Evolutionary conservation across 2,329 filamentous ascomycete species (phyloP), one percentile per base, ranked within the genome.

Genomic region (Catunica adiposa): DNA sequence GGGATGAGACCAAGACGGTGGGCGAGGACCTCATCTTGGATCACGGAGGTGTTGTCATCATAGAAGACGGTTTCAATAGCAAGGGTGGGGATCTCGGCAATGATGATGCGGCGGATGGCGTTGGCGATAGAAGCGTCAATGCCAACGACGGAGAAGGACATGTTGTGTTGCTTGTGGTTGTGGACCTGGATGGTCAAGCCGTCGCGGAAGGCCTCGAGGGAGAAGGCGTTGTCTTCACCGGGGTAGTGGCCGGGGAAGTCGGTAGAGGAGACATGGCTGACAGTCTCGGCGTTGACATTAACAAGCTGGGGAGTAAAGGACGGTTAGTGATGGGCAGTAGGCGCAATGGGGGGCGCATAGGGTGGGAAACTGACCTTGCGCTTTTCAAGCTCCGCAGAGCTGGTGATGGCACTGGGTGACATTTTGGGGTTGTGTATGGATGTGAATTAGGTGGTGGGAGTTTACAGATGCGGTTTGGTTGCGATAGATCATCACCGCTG

Each of bases 1-100:
- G 94, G 92, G 55, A 98, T 84, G 48, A 98, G 79, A 58, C 92
- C 92, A 31, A 98, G 75, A 47, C 92, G 79, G 67, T 92, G 86
- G 15, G 89, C 84, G 53, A 98, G 82, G 3, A 98, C 90, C 73
- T 98, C 92, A 66, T 98, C 92, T 68, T 97, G 90, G 64, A 98
- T 92, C 37, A 98, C 89, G 3, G 88, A 95, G 53, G 90, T 97
- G 74, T 98, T 98, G 74, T 96, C 94, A 67, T 87, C 79, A 61
- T 97, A 82, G 71, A 85, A 98, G 66, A 94, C 87, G 60, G 82
- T 83, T 74, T 98, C 92, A 64, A 98, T 89, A 62, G 94, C 92
- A 48, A 98, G 78, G 1, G 89, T 92, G 17, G 90, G 89, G 54
- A 98, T 86, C 73, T 98, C 94, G 62, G 90, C 79, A 68, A 98